These are phyloP conservation scores for Physcomitrellopsis africana DNA, from an alignment of 225 moss, liverwort and hornwort genomes.

Conservation along the genomic window DNA sequence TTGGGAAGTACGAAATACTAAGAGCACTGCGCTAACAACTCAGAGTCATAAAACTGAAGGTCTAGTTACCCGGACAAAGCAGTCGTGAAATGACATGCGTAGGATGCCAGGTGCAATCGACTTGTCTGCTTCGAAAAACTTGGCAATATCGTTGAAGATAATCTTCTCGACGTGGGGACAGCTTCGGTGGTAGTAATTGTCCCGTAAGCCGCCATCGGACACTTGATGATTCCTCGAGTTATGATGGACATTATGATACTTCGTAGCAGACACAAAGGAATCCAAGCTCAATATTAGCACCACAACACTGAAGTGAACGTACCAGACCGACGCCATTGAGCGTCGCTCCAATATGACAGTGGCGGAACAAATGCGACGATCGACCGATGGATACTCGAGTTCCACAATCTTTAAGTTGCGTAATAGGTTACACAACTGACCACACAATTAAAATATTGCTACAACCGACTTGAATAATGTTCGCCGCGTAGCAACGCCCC, in stretches of 20 bases:
- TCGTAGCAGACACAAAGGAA: not conserved
- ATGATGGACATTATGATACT: not conserved
- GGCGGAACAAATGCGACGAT: too few relatives aligned
- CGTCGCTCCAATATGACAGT: too few relatives aligned
- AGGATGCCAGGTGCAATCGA: slow-evolving; percentile 43
- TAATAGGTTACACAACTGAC: too few relatives aligned
- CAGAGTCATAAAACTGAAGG: not conserved
- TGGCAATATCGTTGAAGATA: slow-evolving; percentile 21
- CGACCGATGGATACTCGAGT: too few relatives aligned
- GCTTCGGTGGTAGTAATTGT: slow-evolving; percentile 20
- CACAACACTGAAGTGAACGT: too few relatives aligned
- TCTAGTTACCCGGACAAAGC: slow-evolving; percentile 42
- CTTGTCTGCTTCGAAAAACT: slow-evolving; percentile 20
- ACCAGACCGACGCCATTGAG: too few relatives aligned
- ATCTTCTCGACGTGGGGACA: slow-evolving; percentile 35
- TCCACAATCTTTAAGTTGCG: too few relatives aligned
- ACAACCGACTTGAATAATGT: too few relatives aligned
- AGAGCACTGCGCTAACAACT: not conserved
- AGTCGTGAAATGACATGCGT: slow-evolving; percentile 45
- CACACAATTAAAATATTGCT: too few relatives aligned
- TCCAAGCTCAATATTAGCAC: not conserved
- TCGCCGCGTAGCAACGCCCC: too few relatives aligned
- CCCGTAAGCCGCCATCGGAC: not conserved
- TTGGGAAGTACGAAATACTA: too few relatives aligned
- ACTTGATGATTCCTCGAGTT: too few relatives aligned